A percentile compares a stretch with the other conserved stretches of the same genome.
Evolutionary conservation across 169 alveolate genomes (phyloP).

Genomic region (Eimeria brunetti): DNA sequence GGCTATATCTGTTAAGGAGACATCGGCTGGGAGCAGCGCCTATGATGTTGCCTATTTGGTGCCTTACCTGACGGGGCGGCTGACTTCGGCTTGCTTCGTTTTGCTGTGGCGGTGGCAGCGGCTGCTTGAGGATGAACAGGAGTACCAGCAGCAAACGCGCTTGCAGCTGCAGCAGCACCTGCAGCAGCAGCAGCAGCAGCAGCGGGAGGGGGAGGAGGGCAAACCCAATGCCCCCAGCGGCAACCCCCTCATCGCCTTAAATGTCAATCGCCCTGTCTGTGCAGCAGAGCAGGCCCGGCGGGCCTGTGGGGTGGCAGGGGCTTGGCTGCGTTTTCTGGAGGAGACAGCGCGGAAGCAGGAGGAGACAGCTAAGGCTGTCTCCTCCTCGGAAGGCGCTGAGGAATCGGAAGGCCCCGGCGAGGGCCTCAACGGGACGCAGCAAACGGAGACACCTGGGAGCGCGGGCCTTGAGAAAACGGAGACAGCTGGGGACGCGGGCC

Average conservation of each 20-base stretch:
- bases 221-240: not conserved
- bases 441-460: not conserved
- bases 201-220: conserved; percentile 12
- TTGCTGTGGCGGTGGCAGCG: conserved; percentile 67
- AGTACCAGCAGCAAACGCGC: conserved; percentile 33
- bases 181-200: conserved; percentile 1
- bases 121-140: conserved; percentile 55
- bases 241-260: conserved; percentile 15
- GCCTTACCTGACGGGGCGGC: conserved; percentile 76
- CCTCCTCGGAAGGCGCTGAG: conserved; percentile 7
- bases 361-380: not conserved
- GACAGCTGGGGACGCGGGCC: not conserved
- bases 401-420: not conserved
- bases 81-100: conserved; percentile 65
- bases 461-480: not conserved
- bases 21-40: conserved; percentile 38
- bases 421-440: not conserved
- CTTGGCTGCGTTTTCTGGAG: conserved; percentile 52
- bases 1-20: not conserved
- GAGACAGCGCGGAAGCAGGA: not conserved
- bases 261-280: conserved; percentile 21
- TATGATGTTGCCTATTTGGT: conserved; percentile 67
- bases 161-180: conserved; percentile 42
- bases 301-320: conserved; percentile 75
- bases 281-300: conserved; percentile 72